phyloP scores from a whole-genome alignment of 345 rosid genomes.

The Rhodamnia rubescens region DNA sequence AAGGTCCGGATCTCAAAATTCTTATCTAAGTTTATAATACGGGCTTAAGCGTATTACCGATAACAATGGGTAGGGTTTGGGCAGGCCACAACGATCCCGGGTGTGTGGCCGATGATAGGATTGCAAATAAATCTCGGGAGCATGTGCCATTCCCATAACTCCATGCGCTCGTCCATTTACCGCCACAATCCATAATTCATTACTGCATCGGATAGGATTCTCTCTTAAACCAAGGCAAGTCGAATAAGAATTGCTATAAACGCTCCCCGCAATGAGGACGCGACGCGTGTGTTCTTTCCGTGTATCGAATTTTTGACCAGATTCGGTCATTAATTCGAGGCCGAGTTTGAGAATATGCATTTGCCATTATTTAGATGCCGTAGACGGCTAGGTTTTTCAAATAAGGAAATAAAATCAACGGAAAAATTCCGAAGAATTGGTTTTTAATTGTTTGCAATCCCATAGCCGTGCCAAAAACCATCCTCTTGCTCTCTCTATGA shows the following conservation, averaged over 20 bases:
- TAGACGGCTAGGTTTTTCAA: neutral
- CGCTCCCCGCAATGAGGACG: neutral
- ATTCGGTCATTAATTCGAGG: neutral
- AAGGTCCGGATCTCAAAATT: too few relatives aligned
- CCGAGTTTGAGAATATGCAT: neutral
- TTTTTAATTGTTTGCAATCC: neutral
- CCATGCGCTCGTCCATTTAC: neutral
- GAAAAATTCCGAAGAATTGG: neutral
- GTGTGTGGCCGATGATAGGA: too few relatives aligned
- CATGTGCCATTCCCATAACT: neutral
- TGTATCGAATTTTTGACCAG: neutral
- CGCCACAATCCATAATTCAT: neutral
- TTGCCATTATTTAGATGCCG: neutral
- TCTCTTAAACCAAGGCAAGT: neutral
- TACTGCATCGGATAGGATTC: neutral
- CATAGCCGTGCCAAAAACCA: neutral
- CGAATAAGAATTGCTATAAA: neutral
- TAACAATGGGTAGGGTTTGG: neutral
- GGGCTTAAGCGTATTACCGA: neutral
- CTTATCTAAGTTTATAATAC: too few relatives aligned
- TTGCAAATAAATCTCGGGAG: neutral
- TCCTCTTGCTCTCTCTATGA: neutral
- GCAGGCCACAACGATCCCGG: too few relatives aligned
- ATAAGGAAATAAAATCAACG: neutral
- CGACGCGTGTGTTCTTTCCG: neutral